phyloP scores from a whole-genome alignment of 1,139 yeast species.

The Meyerozyma elateridarum region DNA sequence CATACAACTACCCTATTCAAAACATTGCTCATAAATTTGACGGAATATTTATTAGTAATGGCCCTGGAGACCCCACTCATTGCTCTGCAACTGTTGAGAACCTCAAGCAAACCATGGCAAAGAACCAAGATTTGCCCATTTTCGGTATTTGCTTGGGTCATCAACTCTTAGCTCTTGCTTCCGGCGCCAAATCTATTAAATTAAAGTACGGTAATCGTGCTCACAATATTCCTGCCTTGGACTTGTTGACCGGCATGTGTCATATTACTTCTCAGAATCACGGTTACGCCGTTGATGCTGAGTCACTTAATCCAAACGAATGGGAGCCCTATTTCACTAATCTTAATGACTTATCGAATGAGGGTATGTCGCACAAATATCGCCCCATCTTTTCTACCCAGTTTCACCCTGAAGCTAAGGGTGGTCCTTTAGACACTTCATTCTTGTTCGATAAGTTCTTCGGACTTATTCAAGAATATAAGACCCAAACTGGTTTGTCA shows the following conservation, averaged over 20 bases:
- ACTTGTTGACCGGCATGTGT: slow-evolving; percentile 83
- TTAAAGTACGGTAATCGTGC: slow-evolving; percentile 98
- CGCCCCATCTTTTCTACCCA: slow-evolving; percentile 94
- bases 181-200: slow-evolving; percentile 89
- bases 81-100: slow-evolving; percentile 76
- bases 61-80: slow-evolving; percentile 98
- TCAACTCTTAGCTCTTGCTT: slow-evolving; percentile 89
- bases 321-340: slow-evolving; percentile 87
- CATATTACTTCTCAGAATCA: slow-evolving; percentile 98
- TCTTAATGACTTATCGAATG: slow-evolving; percentile 91
- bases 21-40: slow-evolving; percentile 89
- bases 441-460: slow-evolving; percentile 89
- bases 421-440: slow-evolving; percentile 93
- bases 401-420: slow-evolving; percentile 99
- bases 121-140: slow-evolving; percentile 68
- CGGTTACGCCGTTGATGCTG: slow-evolving; percentile 91
- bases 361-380: slow-evolving; percentile 86
- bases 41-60: slow-evolving; percentile 91
- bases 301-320: slow-evolving; percentile 62
- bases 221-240: slow-evolving; percentile 95
- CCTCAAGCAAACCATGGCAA: slow-evolving; percentile 66
- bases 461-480: slow-evolving; percentile 60
- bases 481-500: slow-evolving; percentile 37
- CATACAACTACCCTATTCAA: slow-evolving; percentile 89
- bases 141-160: slow-evolving; percentile 98